A percentile compares a stretch with the other conserved stretches of the same genome.
Conservation (phyloP, 2,329 filamentous ascomycete genomes). For the Ophiosphaerella herpotricha region DNA sequence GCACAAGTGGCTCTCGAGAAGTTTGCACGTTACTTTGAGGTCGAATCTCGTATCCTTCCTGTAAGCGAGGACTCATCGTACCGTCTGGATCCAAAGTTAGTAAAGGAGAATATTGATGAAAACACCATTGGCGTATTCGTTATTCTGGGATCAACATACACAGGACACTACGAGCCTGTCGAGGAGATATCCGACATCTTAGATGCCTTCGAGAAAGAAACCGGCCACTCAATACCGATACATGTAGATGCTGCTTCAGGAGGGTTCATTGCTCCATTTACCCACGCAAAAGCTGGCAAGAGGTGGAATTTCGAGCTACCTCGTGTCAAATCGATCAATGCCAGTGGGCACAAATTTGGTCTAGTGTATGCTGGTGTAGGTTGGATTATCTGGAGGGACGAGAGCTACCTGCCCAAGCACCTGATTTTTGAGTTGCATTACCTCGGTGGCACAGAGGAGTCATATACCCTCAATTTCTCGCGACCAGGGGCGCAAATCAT, state of each 20-base stretch:
- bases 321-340: constrained; percentile 69
- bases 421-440: constrained; percentile 74
- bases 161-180: constrained; percentile 74
- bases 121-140: constrained; percentile 79
- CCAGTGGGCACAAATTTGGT: constrained; percentile 65
- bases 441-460: constrained; percentile 71
- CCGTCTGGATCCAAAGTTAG: constrained; percentile 66
- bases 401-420: constrained; percentile 67
- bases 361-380: constrained; percentile 70
- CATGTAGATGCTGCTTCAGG: constrained; percentile 66
- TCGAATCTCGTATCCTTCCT: constrained; percentile 68
- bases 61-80: constrained; percentile 65
- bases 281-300: constrained; percentile 57
- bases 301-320: constrained; percentile 69
- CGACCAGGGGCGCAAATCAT: constrained; percentile 71
- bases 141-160: constrained; percentile 74
- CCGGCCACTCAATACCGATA: constrained; percentile 69
- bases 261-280: constrained; percentile 66
- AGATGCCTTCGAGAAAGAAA: constrained; percentile 65
- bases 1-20: constrained; percentile 75
- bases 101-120: constrained; percentile 71
- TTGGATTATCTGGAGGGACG: constrained; percentile 63
- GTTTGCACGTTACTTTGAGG: constrained; percentile 75
- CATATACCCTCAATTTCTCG: constrained; percentile 74
- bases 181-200: constrained; percentile 69